phyloP scores from a whole-genome alignment of 306 rosid genomes.

The Delonix regia region DNA sequence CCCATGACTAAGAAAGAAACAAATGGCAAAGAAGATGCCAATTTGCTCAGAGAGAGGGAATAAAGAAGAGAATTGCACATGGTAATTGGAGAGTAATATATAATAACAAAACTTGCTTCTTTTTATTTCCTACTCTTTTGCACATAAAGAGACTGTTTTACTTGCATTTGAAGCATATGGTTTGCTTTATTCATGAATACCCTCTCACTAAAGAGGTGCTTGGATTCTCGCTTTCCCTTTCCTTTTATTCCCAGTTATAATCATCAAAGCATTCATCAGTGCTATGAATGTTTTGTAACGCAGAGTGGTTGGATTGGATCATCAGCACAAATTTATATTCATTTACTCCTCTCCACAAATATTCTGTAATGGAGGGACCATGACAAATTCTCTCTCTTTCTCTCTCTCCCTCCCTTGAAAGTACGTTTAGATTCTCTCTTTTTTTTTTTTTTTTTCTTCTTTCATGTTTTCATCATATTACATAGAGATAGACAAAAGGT shows the following conservation, averaged over 20 bases:
- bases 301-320: not conserved
- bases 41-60: slow-evolving; percentile 30
- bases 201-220: slow-evolving; percentile 14
- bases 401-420: no score
- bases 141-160: slow-evolving; percentile 46
- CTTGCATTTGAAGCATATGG: slow-evolving; percentile 68
- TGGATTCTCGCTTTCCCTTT: slow-evolving; percentile 40
- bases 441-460: no score
- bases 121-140: slow-evolving; percentile 26
- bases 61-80: slow-evolving; percentile 40
- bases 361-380: no score
- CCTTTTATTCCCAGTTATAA: not conserved
- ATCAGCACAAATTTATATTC: not conserved
- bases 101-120: not conserved
- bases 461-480: no score
- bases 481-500: no score
- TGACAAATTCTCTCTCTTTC: no score
- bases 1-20: not conserved
- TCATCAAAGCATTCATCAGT: not conserved
- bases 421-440: no score
- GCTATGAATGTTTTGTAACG: not conserved
- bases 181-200: slow-evolving; percentile 42
- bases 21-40: slow-evolving; percentile 23
- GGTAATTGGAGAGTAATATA: slow-evolving; percentile 5
- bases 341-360: not conserved